phyloP scores from a whole-genome alignment of 1,284 basidiomycete genomes.

The Singerocomus inundabilis region DNA sequence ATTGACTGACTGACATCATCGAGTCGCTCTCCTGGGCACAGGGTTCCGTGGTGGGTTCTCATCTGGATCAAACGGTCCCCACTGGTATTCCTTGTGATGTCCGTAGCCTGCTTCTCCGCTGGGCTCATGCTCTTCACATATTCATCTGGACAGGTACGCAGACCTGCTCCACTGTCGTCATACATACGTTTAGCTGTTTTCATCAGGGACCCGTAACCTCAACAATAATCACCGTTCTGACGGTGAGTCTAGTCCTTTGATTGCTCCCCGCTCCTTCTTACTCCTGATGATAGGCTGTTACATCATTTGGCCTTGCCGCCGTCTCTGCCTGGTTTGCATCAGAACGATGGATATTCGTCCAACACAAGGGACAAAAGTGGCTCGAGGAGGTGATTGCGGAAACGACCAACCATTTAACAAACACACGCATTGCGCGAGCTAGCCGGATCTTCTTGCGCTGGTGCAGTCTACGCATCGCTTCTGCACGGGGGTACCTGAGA shows the following conservation, averaged over 20 bases:
- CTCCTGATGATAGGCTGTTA: conserved; percentile 38
- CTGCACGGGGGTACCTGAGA: conserved; percentile 23
- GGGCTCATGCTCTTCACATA: conserved; percentile 55
- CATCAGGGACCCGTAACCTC: conserved; percentile 56
- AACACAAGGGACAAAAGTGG: conserved; percentile 73
- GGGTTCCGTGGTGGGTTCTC: conserved; percentile 51
- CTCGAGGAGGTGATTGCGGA: conserved; percentile 66
- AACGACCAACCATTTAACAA: conserved; percentile 41
- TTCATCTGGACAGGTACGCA: conserved; percentile 45
- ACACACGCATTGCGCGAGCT: conserved; percentile 39
- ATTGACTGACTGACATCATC: conserved; percentile 27
- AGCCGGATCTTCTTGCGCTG: conserved; percentile 26
- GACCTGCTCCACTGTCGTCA: conserved; percentile 23
- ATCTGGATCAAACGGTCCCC: conserved; percentile 62
- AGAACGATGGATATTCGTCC: conserved; percentile 68
- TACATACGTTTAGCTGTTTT: conserved; percentile 14
- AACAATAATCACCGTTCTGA: conserved; percentile 72
- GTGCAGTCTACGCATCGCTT: conserved; percentile 26
- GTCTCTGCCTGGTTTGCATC: conserved; percentile 78
- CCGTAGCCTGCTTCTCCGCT: conserved; percentile 56
- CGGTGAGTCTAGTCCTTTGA: conserved; percentile 38
- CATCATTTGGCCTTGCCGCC: conserved; percentile 70
- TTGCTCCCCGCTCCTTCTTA: conserved; percentile 11
- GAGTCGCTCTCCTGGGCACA: conserved; percentile 55
- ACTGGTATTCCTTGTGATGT: conserved; percentile 55